Conservation (phyloP, 2,329 filamentous ascomycete genomes). For the Cephalotrichum gorgonifer region DNA sequence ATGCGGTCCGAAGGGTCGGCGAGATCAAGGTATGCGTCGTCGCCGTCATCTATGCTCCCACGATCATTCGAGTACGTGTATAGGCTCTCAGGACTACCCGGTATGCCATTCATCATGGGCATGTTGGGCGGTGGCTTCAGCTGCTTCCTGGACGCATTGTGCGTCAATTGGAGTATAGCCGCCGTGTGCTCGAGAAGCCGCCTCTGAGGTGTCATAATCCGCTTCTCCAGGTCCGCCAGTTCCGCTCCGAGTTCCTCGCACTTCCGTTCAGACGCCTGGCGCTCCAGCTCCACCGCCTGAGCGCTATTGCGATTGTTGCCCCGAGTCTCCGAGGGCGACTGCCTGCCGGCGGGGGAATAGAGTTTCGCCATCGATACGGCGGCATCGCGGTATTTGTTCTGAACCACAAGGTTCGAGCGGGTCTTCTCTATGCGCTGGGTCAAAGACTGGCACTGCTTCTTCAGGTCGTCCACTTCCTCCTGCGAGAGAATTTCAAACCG, state of each 20-base stretch:
- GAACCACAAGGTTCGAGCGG: constrained; percentile 73
- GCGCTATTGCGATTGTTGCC: constrained; percentile 37
- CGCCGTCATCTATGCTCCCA: constrained; percentile 44
- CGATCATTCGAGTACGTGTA: constrained; percentile 56
- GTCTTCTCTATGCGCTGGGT: constrained; percentile 71
- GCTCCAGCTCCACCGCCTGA: constrained; percentile 61
- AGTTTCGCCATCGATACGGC: constrained; percentile 77
- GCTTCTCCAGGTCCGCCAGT: constrained; percentile 68
- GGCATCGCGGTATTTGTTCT: constrained; percentile 90
- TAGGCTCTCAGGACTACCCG: constrained; percentile 67
- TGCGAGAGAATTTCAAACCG: constrained; percentile 78
- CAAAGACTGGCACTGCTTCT: constrained; percentile 71
- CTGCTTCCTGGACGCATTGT: constrained; percentile 57
- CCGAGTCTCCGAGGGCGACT: constrained; percentile 35
- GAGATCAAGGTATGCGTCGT: constrained; percentile 60
- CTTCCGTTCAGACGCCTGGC: constrained; percentile 63
- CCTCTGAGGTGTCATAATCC: constrained; percentile 63
- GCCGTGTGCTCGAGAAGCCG: constrained; percentile 82
- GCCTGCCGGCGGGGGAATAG: constrained; percentile 52
- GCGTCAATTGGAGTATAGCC: constrained; percentile 82
- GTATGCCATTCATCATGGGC: constrained; percentile 45
- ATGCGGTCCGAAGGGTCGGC: constrained; percentile 47
- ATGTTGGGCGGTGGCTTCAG: constrained; percentile 19
- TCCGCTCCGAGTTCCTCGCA: constrained; percentile 79
- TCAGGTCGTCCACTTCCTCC: constrained; percentile 83